A percentile compares a stretch with the other conserved stretches of the same genome.
Evolutionary conservation across 2,329 filamentous ascomycete genomes (phyloP).

Genomic region (Pseudogymnoascus sp.): DNA sequence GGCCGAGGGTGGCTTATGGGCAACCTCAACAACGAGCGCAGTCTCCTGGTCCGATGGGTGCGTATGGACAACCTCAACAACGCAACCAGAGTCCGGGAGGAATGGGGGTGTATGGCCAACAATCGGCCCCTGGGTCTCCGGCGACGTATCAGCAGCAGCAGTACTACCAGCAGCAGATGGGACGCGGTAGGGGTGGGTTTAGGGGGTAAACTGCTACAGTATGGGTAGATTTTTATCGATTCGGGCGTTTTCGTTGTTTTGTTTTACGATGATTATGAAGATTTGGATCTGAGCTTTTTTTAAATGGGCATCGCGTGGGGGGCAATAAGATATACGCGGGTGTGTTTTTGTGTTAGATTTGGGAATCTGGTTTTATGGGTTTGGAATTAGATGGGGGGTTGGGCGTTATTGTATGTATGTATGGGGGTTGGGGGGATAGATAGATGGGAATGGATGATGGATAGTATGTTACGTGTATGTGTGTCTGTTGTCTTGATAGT

Average conservation of each 20-base stretch:
- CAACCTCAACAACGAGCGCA: not conserved
- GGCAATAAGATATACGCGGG: not conserved
- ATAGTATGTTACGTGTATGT: not conserved
- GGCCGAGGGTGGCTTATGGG: not conserved
- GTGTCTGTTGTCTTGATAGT: not conserved
- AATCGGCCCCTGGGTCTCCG: not conserved
- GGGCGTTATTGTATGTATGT: not conserved
- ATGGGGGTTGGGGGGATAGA: not conserved
- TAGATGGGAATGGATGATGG: not conserved
- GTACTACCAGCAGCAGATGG: not conserved
- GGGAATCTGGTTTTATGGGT: not conserved
- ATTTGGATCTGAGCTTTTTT: not conserved
- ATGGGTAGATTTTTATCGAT: not conserved
- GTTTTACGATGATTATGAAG: not conserved
- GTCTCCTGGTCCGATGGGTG: not conserved
- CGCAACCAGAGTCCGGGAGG: slow-evolving; percentile 11
- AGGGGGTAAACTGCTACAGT: not conserved
- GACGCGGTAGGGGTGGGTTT: not conserved
- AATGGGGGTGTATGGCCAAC: slow-evolving; percentile 9
- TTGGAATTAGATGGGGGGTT: not conserved
- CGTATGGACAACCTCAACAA: not conserved
- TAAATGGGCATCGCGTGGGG: not conserved
- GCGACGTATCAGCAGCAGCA: not conserved
- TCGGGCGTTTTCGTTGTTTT: too few relatives aligned
- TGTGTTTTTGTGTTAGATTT: not conserved